Evolutionary conservation across 768 basidiomycete genomes (phyloP).

Genomic region (Tricholoma terreum): DNA sequence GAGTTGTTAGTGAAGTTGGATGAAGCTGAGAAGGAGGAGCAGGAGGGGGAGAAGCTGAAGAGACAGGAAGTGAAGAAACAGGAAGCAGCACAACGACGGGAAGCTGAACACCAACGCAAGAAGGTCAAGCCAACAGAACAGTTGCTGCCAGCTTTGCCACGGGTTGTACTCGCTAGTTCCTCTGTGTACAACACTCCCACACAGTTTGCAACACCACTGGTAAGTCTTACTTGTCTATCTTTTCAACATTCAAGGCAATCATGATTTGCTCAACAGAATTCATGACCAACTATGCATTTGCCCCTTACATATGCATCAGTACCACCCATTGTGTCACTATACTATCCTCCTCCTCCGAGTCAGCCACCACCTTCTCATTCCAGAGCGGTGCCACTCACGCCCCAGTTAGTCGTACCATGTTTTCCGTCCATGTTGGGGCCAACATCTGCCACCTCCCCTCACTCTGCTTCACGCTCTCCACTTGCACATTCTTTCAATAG

Average conservation of each 20-base stretch:
- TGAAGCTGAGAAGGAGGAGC: background rate
- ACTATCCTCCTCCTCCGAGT: background rate
- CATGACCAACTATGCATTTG: background rate
- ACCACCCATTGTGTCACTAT: background rate
- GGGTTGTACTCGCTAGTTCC: background rate
- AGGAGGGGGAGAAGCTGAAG: background rate
- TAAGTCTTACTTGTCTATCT: background rate
- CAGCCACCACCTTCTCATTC: background rate
- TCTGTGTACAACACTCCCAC: background rate
- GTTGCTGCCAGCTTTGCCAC: background rate
- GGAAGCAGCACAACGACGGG: background rate
- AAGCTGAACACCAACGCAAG: background rate
- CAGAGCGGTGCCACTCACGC: background rate
- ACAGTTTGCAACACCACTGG: background rate
- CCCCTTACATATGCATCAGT: background rate
- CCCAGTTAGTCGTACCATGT: conserved; percentile 11
- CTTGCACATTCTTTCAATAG: background rate
- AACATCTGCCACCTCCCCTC: background rate
- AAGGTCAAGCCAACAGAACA: background rate
- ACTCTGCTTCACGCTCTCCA: background rate
- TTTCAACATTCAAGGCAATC: background rate
- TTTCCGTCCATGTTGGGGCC: conserved; percentile 9
- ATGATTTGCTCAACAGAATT: background rate
- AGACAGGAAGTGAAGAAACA: background rate
- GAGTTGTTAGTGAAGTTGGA: conserved; percentile 10